Evolutionary conservation across 176 grass and related monocot genomes (phyloP).

Genomic region (Cenchrus purpureus): DNA sequence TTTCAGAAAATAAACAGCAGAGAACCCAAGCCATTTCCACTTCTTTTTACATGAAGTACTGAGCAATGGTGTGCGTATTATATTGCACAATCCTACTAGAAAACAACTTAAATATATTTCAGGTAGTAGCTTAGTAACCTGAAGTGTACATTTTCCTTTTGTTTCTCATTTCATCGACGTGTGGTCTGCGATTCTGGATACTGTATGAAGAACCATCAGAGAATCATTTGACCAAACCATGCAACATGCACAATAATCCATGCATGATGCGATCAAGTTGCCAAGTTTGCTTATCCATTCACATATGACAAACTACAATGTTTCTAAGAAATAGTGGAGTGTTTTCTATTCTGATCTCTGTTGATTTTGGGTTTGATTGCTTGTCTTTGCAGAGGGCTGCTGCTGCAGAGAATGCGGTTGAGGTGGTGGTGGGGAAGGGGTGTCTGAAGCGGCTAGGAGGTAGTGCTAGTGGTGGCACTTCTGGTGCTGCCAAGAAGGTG

Average conservation of each 20-base stretch:
- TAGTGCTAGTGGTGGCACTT: slow-evolving; percentile 10
- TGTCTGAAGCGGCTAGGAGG: slow-evolving; percentile 48
- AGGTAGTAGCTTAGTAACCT: neutral
- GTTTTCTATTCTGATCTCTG: slow-evolving; percentile 9
- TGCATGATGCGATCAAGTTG: neutral
- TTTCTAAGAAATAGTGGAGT: neutral
- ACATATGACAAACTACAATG: neutral
- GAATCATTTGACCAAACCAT: too few species aligned
- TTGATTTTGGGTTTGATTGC: slow-evolving; percentile 10
- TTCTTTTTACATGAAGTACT: neutral
- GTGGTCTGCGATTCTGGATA: neutral
- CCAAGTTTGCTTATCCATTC: neutral
- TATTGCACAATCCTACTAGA: neutral
- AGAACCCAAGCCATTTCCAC: neutral
- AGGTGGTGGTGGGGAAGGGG: slow-evolving; percentile 48
- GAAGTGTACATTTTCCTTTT: neutral
- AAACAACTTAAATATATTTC: neutral
- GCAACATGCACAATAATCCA: neutral
- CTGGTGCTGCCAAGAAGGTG: slow-evolving; percentile 42
- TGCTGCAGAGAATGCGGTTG: neutral
- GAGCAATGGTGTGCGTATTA: neutral
- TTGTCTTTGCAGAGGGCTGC: neutral
- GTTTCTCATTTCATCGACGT: neutral
- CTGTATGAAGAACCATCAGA: neutral
- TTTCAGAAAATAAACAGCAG: neutral